Conservation (phyloP, 2,329 filamentous ascomycete genomes). For the Aulographum hederae region DNA sequence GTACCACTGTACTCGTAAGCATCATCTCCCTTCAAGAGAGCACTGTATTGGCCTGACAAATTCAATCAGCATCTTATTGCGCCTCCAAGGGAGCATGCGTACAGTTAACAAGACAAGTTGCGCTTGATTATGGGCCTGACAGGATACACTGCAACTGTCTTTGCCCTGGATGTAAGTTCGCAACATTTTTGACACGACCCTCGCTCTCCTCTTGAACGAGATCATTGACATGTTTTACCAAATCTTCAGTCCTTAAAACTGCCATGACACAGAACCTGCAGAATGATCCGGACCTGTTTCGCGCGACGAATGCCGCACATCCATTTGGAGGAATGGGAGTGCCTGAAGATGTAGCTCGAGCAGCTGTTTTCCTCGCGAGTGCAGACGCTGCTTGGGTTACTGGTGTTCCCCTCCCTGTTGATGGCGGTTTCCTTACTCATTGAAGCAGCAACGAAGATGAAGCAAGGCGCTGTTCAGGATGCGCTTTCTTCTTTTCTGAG, state of each 20-base stretch:
- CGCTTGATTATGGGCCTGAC: conserved; percentile 23
- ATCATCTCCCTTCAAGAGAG: not conserved
- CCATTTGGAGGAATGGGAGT: conserved; percentile 6
- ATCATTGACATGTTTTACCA: too few relatives aligned
- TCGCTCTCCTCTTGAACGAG: not conserved
- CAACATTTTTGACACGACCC: too few relatives aligned
- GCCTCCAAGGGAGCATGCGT: conserved; percentile 29
- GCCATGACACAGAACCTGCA: conserved; percentile 21
- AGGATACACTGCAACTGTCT: conserved; percentile 23
- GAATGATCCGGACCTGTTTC: conserved; percentile 9
- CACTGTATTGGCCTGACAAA: not conserved
- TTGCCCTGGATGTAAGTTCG: conserved; percentile 24
- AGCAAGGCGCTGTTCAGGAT: too few relatives aligned
- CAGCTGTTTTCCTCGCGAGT: conserved; percentile 5
- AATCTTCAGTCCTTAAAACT: conserved; percentile 12
- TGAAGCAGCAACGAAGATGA: too few relatives aligned
- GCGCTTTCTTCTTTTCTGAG: too few relatives aligned
- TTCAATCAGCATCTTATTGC: not conserved
- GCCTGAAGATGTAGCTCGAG: conserved; percentile 5
- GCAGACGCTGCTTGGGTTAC: conserved; percentile 6
- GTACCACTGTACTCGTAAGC: conserved; percentile 11
- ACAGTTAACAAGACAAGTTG: conserved; percentile 26
- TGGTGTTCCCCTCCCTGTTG: conserved; percentile 3
- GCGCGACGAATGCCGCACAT: conserved; percentile 3
- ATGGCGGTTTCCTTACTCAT: conserved; percentile 4